Evolutionary conservation across 164 flowering plant genomes (phyloP).

Genomic region (Taxillus chinensis): DNA sequence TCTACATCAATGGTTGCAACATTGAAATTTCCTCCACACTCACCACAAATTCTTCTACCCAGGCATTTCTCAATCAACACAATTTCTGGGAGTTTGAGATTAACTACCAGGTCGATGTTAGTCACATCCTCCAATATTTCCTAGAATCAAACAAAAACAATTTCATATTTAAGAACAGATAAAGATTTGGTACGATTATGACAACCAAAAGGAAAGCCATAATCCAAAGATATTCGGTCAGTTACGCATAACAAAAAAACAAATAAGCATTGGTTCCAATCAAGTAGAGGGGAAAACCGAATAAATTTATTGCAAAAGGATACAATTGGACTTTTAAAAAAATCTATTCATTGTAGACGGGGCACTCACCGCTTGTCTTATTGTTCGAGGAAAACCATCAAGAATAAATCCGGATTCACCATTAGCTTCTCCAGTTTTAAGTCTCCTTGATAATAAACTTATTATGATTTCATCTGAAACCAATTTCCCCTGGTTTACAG

Average conservation of each 20-base stretch:
- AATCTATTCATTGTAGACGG: not conserved
- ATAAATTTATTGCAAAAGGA: too few relatives aligned
- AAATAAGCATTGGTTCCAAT: too few relatives aligned
- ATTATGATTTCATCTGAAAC: conserved; percentile 27
- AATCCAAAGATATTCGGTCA: too few relatives aligned
- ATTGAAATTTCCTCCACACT: not conserved
- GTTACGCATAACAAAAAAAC: too few relatives aligned
- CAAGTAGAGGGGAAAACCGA: too few relatives aligned
- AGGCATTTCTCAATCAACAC: conserved; percentile 2
- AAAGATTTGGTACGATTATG: too few relatives aligned
- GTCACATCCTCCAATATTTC: conserved; percentile 4
- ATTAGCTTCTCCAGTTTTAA: conserved; percentile 19
- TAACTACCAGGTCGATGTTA: not conserved
- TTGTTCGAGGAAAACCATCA: conserved; percentile 31
- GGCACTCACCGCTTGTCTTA: conserved; percentile 25
- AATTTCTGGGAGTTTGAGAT: not conserved
- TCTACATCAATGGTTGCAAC: not conserved
- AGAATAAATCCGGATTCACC: conserved; percentile 33
- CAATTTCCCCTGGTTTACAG: conserved; percentile 26
- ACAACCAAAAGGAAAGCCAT: too few relatives aligned
- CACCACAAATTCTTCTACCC: conserved; percentile 2
- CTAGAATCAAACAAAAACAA: not conserved
- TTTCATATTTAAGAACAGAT: too few relatives aligned
- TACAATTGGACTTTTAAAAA: too few relatives aligned
- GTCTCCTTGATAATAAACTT: conserved; percentile 22